Base-by-base conservation (phyloP, 768 basidiomycete genomes). In the Boletus vinaceobasis region DNA sequence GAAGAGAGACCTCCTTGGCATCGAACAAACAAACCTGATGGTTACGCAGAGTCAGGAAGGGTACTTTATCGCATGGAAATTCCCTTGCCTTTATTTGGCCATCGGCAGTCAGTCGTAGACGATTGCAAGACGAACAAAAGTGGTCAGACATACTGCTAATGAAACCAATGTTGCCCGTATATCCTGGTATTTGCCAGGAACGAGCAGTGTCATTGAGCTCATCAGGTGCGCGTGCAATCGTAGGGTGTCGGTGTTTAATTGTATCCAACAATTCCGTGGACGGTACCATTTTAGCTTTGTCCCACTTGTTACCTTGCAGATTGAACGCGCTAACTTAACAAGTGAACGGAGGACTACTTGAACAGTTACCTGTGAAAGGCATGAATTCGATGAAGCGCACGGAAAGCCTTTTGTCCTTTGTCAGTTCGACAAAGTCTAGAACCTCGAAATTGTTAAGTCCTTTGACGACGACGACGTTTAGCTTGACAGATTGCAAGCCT, bases 111-210 rank as follows among this genome's bases (percentile, higher is more conserved):
- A 95, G 76, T 39, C 93, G 78, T 47, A 94, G 75, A 53, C 92
- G 80, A 63, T 91, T 93, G 73, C 92, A 95, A 1, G 86, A 84
- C 1, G 82, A 79, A 70, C 92, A 94, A 63, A 95, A 93, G 71
- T 93, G 92, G 70, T 95, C 91, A 17, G 90, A 93, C 92, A 93
- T 93, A 75, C 88, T 91, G 65, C 85, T 90, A 65, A 95, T 95
- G 71, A 94, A 92, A n/a, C 86, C 92, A 68, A 86, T 80, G 65
- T 76, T 82, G 23, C 91, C 92, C 55, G 57, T 60, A 65, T 85
- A 82, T 6, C 86, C 87, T 0, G 87, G 88, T 49, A 93, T 82
- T 58, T 77, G 72, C 80, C 87, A 93, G 23, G 84, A 85, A 46
- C 88, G 82, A 19, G 89, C 88, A n/a, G 90, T 93, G 62, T 91